Percentiles rank a stretch among this genome's conserved stretches.
phyloP scores from a whole-genome alignment of 1,284 basidiomycete genomes.

The Exobasidium rhododendri region DNA sequence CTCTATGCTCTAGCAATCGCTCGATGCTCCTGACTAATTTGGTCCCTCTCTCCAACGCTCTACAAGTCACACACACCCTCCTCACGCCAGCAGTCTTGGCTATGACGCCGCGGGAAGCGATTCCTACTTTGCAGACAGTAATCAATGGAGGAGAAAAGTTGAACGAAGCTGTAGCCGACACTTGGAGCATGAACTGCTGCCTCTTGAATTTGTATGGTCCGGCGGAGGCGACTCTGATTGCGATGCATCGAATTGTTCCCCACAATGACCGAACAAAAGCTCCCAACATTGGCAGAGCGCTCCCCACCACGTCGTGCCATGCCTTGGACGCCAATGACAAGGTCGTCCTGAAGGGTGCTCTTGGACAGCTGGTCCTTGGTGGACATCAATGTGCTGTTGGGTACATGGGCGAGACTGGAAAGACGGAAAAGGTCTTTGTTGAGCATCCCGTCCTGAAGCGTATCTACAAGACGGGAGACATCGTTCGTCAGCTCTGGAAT shows the following conservation, averaged over 20 bases:
- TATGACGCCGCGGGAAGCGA: conserved; percentile 46
- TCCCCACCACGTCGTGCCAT: conserved; percentile 52
- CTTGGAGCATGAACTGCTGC: conserved; percentile 53
- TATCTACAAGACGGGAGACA: conserved; percentile 52
- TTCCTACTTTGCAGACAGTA: conserved; percentile 51
- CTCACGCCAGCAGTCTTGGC: conserved; percentile 56
- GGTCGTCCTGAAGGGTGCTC: conserved; percentile 52
- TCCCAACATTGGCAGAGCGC: conserved; percentile 54
- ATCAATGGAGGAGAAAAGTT: conserved; percentile 57
- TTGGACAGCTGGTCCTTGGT: conserved; percentile 54
- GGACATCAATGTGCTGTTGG: conserved; percentile 48
- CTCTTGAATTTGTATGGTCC: conserved; percentile 54
- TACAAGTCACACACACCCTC: conserved; percentile 49
- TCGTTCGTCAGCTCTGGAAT: conserved; percentile 50
- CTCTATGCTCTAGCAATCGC: conserved; percentile 46
- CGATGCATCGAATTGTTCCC: conserved; percentile 48
- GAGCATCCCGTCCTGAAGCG: conserved; percentile 42
- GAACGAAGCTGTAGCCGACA: conserved; percentile 55
- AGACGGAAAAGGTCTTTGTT: conserved; percentile 52
- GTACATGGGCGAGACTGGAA: conserved; percentile 48
- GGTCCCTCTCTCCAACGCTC: conserved; percentile 37
- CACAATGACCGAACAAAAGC: conserved; percentile 51
- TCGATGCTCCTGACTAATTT: conserved; percentile 41
- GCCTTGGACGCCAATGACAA: conserved; percentile 41
- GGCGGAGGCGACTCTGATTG: conserved; percentile 52